Evolutionary conservation across 2,329 filamentous ascomycete species (phyloP).

Genomic region (Cercospora sesami): DNA sequence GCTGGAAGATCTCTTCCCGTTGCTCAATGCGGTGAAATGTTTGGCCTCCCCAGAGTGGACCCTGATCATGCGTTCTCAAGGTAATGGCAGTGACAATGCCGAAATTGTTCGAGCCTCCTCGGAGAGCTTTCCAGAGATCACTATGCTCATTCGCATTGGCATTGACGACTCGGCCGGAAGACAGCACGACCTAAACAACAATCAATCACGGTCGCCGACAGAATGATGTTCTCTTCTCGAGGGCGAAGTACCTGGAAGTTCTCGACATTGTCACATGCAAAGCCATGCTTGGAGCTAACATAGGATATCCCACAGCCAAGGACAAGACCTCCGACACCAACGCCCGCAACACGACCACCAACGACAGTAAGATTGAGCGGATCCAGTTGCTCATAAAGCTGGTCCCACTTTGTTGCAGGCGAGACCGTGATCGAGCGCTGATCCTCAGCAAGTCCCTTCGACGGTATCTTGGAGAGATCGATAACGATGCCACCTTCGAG

Average conservation of each 20-base stretch:
- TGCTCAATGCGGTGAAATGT: slow-evolving; percentile 12
- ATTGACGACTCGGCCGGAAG: slow-evolving; percentile 27
- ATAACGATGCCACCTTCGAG: slow-evolving; percentile 32
- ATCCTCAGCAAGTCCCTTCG: slow-evolving; percentile 19
- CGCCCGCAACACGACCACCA: slow-evolving; percentile 26
- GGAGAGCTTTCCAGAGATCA: slow-evolving; percentile 25
- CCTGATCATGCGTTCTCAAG: slow-evolving; percentile 21
- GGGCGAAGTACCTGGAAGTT: slow-evolving; percentile 20
- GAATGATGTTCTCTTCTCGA: no score
- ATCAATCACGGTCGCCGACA: background rate
- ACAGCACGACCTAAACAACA: slow-evolving; percentile 28
- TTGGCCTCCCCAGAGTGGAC: slow-evolving; percentile 25
- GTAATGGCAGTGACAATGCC: slow-evolving; percentile 28
- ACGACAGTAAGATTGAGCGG: slow-evolving; percentile 19
- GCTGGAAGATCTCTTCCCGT: background rate
- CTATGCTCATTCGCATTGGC: slow-evolving; percentile 29
- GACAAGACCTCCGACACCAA: slow-evolving; percentile 36
- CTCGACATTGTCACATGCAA: slow-evolving; percentile 27
- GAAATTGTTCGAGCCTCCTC: slow-evolving; percentile 28
- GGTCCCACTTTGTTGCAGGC: slow-evolving; percentile 20
- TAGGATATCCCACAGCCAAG: slow-evolving; percentile 8
- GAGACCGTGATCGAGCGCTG: slow-evolving; percentile 13
- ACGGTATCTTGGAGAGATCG: slow-evolving; percentile 24
- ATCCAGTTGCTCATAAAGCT: slow-evolving; percentile 23
- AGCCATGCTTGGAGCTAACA: background rate